Base-by-base conservation (phyloP, 2,329 filamentous ascomycete species). In the Scedosporium dehoogii region DNA sequence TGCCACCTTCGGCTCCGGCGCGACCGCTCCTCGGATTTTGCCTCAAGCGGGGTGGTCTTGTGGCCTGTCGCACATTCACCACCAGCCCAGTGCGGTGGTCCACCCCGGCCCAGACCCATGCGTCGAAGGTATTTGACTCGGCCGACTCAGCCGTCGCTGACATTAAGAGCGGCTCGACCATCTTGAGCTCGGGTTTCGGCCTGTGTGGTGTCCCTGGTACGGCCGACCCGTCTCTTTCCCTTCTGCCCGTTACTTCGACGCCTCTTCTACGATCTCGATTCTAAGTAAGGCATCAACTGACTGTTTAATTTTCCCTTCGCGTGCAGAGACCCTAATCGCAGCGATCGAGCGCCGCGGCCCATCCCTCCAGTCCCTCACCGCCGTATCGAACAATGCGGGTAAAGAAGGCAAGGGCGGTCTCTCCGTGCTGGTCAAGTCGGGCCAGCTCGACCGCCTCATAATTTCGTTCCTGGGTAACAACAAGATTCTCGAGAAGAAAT, bases 321-420 rank as follows among this genome's bases (percentile, higher is more conserved):
- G 10, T 38, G 59, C 71, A 80, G 88, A 91, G 70, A 91, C 89
- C 0, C 75, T 92, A 6, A 92, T 92, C 68, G 79, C 84, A 48
- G 85, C 87, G 16, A 81, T 93, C 46, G 80, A 85, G 62, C 77
- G 78, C 18, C 76, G 85, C 69, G 85, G 85, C 5, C 76, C 78
- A 4, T 78, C 81, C 9, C 79, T 93, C 23, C 80, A 88, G 59
- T 81, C 84, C 1, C 78, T 93, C 33, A 91, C 88, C 0, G 89
- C 88, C 21, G 87, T 92, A 1, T 92, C 89, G 59, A 93, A 93
- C 71, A 93, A 93, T 70, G 89, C 89, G 6, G 90, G 90, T 27
- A 80, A 85, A 33, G 85, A 88, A 46, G 84, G 85, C 29, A 84
- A 81, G 60, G 83, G 86, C 4, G 90, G 90, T 1, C 76, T 93